Evolutionary conservation across 2,329 filamentous ascomycete genomes (phyloP).

Genomic region (Stagonosporopsis rhizophila): DNA sequence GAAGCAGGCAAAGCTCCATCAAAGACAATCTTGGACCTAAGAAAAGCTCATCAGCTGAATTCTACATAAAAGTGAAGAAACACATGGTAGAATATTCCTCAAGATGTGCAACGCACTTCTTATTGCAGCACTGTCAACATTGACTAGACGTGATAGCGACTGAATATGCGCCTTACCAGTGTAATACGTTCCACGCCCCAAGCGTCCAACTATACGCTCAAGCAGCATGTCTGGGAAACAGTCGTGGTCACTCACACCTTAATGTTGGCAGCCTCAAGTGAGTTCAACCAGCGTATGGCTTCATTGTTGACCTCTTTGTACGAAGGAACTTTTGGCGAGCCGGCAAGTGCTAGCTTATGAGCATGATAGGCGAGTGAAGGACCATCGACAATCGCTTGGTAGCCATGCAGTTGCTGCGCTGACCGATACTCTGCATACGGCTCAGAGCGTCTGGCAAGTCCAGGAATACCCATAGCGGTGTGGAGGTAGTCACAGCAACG

Average conservation of each 20-base stretch:
- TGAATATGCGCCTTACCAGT: conserved; percentile 13
- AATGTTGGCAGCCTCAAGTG: conserved; percentile 63
- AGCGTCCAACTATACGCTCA: neutral
- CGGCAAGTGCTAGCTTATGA: conserved; percentile 57
- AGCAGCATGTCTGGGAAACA: conserved; percentile 9
- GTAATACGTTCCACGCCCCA: conserved; percentile 8
- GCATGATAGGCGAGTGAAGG: conserved; percentile 80
- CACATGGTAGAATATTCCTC: neutral
- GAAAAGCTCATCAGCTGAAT: conserved; percentile 1
- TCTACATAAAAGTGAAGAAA: neutral
- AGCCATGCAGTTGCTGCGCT: conserved; percentile 32
- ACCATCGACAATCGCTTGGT: conserved; percentile 69
- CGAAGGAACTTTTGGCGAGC: conserved; percentile 34
- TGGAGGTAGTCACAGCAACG: conserved; percentile 13
- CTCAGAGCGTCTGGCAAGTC: conserved; percentile 40
- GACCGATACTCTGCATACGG: conserved; percentile 40
- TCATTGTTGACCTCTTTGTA: conserved; percentile 69
- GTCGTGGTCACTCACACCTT: conserved; percentile 63
- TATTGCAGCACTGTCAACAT: neutral
- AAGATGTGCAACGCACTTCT: neutral
- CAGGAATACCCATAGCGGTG: conserved; percentile 44
- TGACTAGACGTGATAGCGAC: conserved; percentile 19
- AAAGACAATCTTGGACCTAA: conserved; percentile 73
- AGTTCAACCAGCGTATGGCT: conserved; percentile 65
- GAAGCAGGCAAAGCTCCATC: conserved; percentile 77